A percentile compares a stretch with the other conserved stretches of the same genome.
Evolutionary conservation across 2,329 filamentous ascomycete genomes (phyloP).

Genomic region (Penicillium sp.): DNA sequence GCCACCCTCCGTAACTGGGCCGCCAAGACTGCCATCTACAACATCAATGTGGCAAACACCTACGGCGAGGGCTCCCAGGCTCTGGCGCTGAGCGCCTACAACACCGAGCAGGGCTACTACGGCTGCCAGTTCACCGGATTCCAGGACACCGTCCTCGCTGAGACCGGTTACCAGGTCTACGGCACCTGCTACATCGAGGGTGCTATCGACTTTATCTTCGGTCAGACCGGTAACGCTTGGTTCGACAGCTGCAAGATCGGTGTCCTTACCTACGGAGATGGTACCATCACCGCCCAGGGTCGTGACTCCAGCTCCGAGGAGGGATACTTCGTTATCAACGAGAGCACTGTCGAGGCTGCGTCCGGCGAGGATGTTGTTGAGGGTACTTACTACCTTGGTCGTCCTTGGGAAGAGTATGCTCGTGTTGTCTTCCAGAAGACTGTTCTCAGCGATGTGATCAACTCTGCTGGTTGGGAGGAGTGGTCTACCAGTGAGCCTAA

Average conservation of each 20-base stretch:
- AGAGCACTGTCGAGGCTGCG: constrained; percentile 55
- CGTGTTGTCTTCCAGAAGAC: constrained; percentile 22
- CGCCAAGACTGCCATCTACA: constrained; percentile 21
- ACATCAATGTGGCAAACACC: constrained; percentile 36
- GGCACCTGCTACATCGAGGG: constrained; percentile 31
- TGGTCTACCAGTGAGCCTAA: constrained; percentile 55
- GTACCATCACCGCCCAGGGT: constrained; percentile 16
- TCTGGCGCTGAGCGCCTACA: constrained; percentile 26
- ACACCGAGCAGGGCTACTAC: constrained; percentile 15
- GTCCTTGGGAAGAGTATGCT: constrained; percentile 20
- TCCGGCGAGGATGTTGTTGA: constrained; percentile 20
- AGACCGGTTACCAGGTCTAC: constrained; percentile 30
- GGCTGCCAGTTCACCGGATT: constrained; percentile 21
- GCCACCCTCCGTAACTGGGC: constrained; percentile 14
- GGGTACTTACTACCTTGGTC: constrained; percentile 17
- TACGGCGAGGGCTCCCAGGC: constrained; percentile 31
- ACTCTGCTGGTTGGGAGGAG: constrained; percentile 27
- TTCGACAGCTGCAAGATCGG: constrained; percentile 44
- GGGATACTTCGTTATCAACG: constrained; percentile 54
- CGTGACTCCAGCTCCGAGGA: constrained; percentile 23
- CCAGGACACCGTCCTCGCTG: constrained; percentile 28
- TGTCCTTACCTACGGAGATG: neutral
- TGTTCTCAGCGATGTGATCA: constrained; percentile 14
- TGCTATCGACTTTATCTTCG: constrained; percentile 21
- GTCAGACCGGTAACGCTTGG: constrained; percentile 31